A percentile compares a stretch with the other conserved stretches of the same genome.
Evolutionary conservation across 768 basidiomycete species (phyloP).

Genomic region (Melanogaster broomeanus): DNA sequence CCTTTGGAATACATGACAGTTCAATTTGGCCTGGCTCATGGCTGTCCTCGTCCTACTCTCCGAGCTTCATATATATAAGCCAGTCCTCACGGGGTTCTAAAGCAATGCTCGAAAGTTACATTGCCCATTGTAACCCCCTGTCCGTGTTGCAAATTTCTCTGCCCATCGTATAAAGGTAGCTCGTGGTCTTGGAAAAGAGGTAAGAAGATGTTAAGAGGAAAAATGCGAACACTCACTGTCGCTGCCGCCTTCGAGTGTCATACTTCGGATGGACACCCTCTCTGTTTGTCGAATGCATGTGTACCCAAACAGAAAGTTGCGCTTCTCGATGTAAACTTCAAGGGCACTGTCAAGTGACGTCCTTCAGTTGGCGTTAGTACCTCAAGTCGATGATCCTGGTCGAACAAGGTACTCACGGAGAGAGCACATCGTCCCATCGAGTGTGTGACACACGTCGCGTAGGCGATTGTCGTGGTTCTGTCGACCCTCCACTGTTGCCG

Average conservation of each 20-base stretch:
- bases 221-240: background rate
- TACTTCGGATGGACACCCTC: background rate
- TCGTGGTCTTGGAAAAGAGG: background rate
- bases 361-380: slow-evolving; percentile 10
- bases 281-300: slow-evolving; percentile 28
- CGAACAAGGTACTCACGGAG: slow-evolving; percentile 13
- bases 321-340: slow-evolving; percentile 21
- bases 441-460: background rate
- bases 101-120: background rate
- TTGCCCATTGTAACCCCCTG: background rate
- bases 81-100: background rate
- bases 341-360: slow-evolving; percentile 18
- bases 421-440: slow-evolving; percentile 9
- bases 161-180: background rate
- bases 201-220: background rate
- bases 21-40: too few relatives aligned
- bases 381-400: background rate
- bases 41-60: too few relatives aligned
- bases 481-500: slow-evolving; percentile 1
- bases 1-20: too few relatives aligned
- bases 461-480: background rate
- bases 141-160: background rate
- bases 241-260: background rate
- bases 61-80: background rate
- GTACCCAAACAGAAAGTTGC: slow-evolving; percentile 18